Conservation (phyloP, 176 grass and related monocot species). For the Pontederia paniculata region DNA sequence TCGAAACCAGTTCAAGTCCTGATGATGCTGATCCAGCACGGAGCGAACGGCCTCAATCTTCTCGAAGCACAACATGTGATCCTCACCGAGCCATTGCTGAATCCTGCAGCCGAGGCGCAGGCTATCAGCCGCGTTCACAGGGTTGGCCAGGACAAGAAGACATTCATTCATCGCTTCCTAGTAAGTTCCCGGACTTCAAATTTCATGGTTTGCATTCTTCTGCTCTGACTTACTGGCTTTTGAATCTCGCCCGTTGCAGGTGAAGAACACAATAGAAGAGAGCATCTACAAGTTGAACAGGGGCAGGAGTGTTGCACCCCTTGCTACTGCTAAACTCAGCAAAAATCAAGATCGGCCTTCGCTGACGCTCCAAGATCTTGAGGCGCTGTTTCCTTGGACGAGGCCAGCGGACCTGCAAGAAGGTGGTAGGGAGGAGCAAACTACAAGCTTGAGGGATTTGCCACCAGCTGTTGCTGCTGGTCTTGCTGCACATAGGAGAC, state of each 20-base stretch:
- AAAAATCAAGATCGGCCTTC: constrained; percentile 65
- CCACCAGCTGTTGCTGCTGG: constrained; percentile 75
- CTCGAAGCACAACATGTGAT: constrained; percentile 94
- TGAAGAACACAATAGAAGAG: constrained; percentile 86
- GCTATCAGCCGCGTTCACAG: constrained; percentile 90
- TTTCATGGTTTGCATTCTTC: constrained; percentile 1
- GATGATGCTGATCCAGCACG: constrained; percentile 87
- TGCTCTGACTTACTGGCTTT: not conserved
- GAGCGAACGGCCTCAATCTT: constrained; percentile 96
- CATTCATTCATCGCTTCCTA: constrained; percentile 86
- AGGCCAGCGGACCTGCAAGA: constrained; percentile 30
- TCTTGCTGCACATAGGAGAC: constrained; percentile 71
- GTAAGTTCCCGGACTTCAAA: constrained; percentile 23
- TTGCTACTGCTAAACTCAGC: constrained; percentile 48
- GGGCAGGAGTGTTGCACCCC: constrained; percentile 44
- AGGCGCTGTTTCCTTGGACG: constrained; percentile 49
- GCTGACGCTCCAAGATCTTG: constrained; percentile 72
- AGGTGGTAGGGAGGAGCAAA: constrained; percentile 21
- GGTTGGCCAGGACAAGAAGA: constrained; percentile 80
- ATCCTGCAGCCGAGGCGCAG: constrained; percentile 84
- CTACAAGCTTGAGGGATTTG: constrained; percentile 49
- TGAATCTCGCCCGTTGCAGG: constrained; percentile 24
- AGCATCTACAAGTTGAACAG: constrained; percentile 79
- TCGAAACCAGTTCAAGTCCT: constrained; percentile 52
- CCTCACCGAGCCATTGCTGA: constrained; percentile 72